Evolutionary conservation across 2,329 filamentous ascomycete genomes (phyloP), one percentile per base, ranked within the genome.

Genomic region (Stachybotrys elegans): DNA sequence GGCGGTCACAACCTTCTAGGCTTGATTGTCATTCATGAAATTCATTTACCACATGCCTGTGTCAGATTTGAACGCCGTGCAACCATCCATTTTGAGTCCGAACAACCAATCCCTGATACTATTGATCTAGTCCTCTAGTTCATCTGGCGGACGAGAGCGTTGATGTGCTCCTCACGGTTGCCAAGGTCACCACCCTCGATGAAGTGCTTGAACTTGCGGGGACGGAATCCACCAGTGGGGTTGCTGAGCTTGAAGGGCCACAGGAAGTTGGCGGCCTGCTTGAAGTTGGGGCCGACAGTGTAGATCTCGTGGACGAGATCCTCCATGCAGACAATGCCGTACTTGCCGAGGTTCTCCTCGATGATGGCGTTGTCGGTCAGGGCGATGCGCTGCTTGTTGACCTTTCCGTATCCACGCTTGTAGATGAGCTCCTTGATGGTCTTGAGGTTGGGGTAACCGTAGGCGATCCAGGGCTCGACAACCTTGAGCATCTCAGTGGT

Each of bases 211-310:
- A 97, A 97, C 81, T 97, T 98, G 76, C 93, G 82, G 63, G 86
- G 74, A 61, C 86, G 86, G 89, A 97, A 98, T 56, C 93, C 92
- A 71, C 93, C 93, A 61, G 77, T 97, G 68, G 93, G 93, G 84
- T 95, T 96, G 83, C 83, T 90, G 59, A 98, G 87, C 87, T 98
- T 97, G 85, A 98, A 98, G 68, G 93, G 93, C 93, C 93, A 98
- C 59, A 97, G 78, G 84, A 97, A 97, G 86, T 97, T 98, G 78
- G 85, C 83, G 65, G 88, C 90, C 79, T 96, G 91, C 86, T 96
- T 97, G 87, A 93, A 94, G 85, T 97, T 97, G 79, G 92, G 92
- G 69, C 93, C 92, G 58, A 97, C 93, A 48, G 91, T 95, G 83
- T 83, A 92, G 78, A 95, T 95, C 82, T 98, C 93, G 81, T 98